A percentile compares a stretch with the other conserved stretches of the same genome.
Evolutionary conservation across 2,329 filamentous ascomycete species (phyloP).

Genomic region (Fusarium secorum): DNA sequence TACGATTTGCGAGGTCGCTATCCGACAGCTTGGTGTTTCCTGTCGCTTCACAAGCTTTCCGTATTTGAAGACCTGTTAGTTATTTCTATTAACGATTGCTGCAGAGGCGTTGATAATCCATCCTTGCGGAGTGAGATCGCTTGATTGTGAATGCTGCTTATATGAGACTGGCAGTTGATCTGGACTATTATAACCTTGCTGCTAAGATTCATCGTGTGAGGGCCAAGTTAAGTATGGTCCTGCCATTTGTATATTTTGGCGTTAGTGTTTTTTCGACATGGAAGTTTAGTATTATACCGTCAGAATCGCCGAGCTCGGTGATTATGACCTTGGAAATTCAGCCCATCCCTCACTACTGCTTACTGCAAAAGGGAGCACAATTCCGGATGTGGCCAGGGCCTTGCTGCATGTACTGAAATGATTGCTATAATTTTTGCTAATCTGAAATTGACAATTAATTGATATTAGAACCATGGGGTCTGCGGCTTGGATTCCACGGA

Average conservation of each 20-base stretch:
- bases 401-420: accelerated
- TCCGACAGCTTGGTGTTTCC: accelerated
- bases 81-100: too few species aligned
- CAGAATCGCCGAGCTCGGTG: accelerated
- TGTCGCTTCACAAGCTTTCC: neutral
- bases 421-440: accelerated
- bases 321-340: neutral
- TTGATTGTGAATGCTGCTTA: neutral
- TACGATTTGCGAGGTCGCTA: accelerated
- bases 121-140: neutral
- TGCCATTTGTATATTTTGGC: accelerated
- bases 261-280: accelerated
- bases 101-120: too few species aligned
- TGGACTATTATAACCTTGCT: accelerated
- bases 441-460: accelerated
- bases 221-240: accelerated
- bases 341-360: accelerated
- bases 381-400: accelerated
- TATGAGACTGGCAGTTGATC: neutral
- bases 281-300: accelerated
- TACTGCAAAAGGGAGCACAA: neutral
- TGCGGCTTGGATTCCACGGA: slow-evolving; percentile 1
- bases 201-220: accelerated
- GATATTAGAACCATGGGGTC: accelerated
- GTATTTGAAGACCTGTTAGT: neutral